Conservation (phyloP, 164 flowering plant genomes). For the Piper betle region DNA sequence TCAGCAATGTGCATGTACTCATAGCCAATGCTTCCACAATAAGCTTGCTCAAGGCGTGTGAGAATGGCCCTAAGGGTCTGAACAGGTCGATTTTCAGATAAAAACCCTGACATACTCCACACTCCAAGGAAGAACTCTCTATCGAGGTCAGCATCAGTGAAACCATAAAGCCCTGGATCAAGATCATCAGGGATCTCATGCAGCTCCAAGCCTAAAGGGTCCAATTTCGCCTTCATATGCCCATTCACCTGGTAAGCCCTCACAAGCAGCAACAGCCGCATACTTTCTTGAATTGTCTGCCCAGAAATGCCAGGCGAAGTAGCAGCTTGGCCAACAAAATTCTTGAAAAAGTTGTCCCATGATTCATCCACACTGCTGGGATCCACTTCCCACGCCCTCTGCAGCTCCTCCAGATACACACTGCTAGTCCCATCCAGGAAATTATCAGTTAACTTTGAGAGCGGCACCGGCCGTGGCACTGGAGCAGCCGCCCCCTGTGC, state of each 20-base stretch:
- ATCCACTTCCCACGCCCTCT: constrained; percentile 92
- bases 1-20: constrained; percentile 97
- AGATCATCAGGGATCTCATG: constrained; percentile 67
- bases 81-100: constrained; percentile 95
- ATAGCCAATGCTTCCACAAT: constrained; percentile 85
- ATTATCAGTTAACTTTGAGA: constrained; percentile 75
- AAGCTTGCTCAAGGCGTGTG: constrained; percentile 87
- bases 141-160: constrained; percentile 86
- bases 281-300: constrained; percentile 94
- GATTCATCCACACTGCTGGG: constrained; percentile 93
- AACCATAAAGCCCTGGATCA: constrained; percentile 68
- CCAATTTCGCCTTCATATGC: constrained; percentile 88
- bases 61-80: constrained; percentile 80
- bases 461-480: constrained; percentile 79
- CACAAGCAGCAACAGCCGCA: constrained; percentile 81
- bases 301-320: constrained; percentile 86
- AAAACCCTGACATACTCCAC: constrained; percentile 87
- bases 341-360: constrained; percentile 95
- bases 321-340: constrained; percentile 84
- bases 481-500: constrained; percentile 48
- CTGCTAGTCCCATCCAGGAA: constrained; percentile 94
- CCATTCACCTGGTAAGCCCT: constrained; percentile 97
- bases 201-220: constrained; percentile 66
- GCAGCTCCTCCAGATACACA: constrained; percentile 88
- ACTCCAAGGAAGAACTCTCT: constrained; percentile 90